phyloP scores from a whole-genome alignment of 2,329 filamentous ascomycete genomes.

The Aspergillus sp. region DNA sequence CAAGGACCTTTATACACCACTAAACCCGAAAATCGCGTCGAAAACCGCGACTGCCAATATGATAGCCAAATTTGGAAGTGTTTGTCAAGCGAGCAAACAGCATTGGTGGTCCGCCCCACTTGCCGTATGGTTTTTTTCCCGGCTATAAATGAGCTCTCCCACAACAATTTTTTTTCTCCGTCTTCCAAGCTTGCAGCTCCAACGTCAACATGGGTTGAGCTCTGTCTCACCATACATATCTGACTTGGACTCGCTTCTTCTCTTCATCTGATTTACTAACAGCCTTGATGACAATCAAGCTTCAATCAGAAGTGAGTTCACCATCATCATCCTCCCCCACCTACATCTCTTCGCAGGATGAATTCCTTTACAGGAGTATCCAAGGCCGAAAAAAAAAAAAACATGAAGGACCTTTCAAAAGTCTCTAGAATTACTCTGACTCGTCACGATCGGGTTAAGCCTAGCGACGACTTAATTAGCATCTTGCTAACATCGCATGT shows the following conservation, averaged over 20 bases:
- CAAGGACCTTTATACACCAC: too few species aligned
- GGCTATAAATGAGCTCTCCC: conserved; percentile 18
- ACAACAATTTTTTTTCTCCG: conserved; percentile 20
- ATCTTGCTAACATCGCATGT: too few species aligned
- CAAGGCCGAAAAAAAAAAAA: conserved; percentile 56
- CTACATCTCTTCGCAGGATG: conserved; percentile 28
- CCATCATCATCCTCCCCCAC: neutral
- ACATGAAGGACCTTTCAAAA: conserved; percentile 50
- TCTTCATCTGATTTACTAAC: neutral
- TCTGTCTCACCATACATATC: neutral
- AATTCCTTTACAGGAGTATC: conserved; percentile 52
- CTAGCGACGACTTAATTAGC: too few species aligned
- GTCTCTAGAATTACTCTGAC: conserved; percentile 59
- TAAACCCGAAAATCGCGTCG: too few species aligned
- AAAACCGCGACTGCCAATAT: neutral
- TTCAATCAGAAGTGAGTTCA: neutral
- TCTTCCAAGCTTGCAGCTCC: conserved; percentile 16
- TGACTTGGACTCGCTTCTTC: neutral
- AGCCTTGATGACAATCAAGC: neutral
- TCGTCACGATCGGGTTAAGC: conserved; percentile 1
- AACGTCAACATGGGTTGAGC: conserved; percentile 3
- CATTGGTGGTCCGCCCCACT: conserved; percentile 8
- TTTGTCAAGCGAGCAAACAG: conserved; percentile 20
- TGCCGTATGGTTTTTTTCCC: conserved; percentile 13
- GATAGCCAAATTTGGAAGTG: neutral